phyloP scores from a whole-genome alignment of 2,329 filamentous ascomycete genomes.

The Truncatella angustata region DNA sequence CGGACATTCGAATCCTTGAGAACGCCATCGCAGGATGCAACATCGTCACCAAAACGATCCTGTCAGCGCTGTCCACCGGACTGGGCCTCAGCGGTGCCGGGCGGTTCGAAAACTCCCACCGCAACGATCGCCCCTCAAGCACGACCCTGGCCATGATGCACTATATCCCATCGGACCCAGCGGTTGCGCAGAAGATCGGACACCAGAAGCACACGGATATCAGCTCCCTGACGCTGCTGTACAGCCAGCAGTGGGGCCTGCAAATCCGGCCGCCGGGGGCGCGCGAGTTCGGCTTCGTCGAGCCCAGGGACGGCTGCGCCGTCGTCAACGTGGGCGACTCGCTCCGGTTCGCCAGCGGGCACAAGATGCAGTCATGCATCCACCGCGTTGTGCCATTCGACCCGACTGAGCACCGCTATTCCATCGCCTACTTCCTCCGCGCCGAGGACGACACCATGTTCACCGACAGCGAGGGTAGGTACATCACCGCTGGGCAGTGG shows the following conservation, averaged over 20 bases:
- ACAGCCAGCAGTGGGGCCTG: conserved; percentile 56
- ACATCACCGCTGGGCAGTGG: conserved; percentile 52
- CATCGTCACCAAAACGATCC: conserved; percentile 48
- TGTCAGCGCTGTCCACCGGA: conserved; percentile 48
- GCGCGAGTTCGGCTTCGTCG: conserved; percentile 51
- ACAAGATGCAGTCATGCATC: conserved; percentile 55
- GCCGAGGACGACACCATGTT: conserved; percentile 57
- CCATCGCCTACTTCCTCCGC: conserved; percentile 57
- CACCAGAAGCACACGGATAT: conserved; percentile 59
- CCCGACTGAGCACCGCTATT: conserved; percentile 53
- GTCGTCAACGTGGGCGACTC: conserved; percentile 60
- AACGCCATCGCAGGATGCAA: conserved; percentile 49
- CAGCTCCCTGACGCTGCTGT: conserved; percentile 53
- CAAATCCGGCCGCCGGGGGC: conserved; percentile 52
- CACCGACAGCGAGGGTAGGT: conserved; percentile 51
- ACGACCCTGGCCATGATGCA: conserved; percentile 55
- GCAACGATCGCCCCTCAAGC: conserved; percentile 47
- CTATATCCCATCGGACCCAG: conserved; percentile 46
- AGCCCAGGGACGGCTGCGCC: conserved; percentile 48
- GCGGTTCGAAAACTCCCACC: conserved; percentile 50
- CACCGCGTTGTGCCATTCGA: conserved; percentile 55
- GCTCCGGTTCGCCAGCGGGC: conserved; percentile 51
- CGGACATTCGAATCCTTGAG: conserved; percentile 46
- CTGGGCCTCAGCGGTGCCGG: conserved; percentile 42
- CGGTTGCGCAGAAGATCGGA: conserved; percentile 41